Conservation (phyloP, 1,284 basidiomycete genomes). For the Anthracocystis walkeri region DNA sequence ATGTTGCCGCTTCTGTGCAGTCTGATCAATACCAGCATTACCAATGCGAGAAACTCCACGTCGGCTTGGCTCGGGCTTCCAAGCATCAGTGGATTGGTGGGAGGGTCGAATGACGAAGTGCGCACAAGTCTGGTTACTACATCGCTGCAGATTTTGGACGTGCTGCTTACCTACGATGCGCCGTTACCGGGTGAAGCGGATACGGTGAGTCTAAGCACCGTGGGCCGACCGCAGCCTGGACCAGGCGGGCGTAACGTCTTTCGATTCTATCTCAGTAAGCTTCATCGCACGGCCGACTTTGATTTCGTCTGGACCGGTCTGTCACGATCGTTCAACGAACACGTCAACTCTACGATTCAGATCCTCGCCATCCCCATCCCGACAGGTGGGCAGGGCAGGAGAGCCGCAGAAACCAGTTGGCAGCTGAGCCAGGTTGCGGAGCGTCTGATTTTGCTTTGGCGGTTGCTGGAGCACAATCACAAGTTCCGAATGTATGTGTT, state of each 20-base stretch:
- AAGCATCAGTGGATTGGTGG: constrained; percentile 30
- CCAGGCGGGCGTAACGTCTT: constrained; percentile 56
- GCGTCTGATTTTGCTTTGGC: constrained; percentile 58
- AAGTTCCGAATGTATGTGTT: constrained; percentile 59
- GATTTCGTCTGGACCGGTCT: constrained; percentile 52
- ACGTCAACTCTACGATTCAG: constrained; percentile 43
- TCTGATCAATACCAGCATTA: constrained; percentile 61
- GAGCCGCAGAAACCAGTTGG: constrained; percentile 37
- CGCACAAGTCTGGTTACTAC: constrained; percentile 45
- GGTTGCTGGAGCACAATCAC: constrained; percentile 54
- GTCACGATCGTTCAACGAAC: constrained; percentile 36
- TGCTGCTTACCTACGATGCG: constrained; percentile 57
- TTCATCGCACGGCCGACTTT: constrained; percentile 65
- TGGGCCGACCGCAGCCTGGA: constrained; percentile 25
- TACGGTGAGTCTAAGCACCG: constrained; percentile 38
- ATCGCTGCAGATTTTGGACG: constrained; percentile 60
- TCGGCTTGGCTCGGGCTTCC: constrained; percentile 42
- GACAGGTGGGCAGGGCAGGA: constrained; percentile 20
- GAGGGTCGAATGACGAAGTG: constrained; percentile 44
- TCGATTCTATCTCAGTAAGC: constrained; percentile 63
- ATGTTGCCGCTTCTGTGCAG: constrained; percentile 65
- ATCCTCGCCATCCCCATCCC: constrained; percentile 44
- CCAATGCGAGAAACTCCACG: constrained; percentile 45
- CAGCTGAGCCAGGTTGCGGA: constrained; percentile 59
- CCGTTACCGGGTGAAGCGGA: constrained; percentile 33